Base-by-base conservation (phyloP, 805 yeast genomes). In the Kodamaea restingae region DNA sequence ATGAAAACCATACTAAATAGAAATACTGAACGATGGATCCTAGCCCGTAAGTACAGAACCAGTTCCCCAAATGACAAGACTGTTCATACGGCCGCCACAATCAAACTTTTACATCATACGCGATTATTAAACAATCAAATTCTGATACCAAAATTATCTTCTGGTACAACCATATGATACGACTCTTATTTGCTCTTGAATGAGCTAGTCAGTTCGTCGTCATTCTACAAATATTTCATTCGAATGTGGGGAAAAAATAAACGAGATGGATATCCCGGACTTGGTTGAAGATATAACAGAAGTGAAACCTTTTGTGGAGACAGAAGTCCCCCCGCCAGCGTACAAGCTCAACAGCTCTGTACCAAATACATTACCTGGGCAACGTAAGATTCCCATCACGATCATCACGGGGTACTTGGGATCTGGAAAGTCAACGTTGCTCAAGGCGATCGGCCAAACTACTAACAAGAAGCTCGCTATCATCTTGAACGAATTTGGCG, bases 391-490 rank as follows among this genome's bases (percentile, higher is more conserved):
- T 4, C 98, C 98, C 1, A 79, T 93, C 12, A 88, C 97, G 0
- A 87, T 93, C 11, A 80, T 93, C 27, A 91, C 98, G 0, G 98
- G 98, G 2, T 93, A 90, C 55, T 63, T 93, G 28, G 98, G 98
- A 1, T 83, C 95, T 9, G 98, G 98, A 1, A 93, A 93, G 54
- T 83, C 93, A 10, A 91, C 98, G 0, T 61, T 93, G 34, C 67
- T 93, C 18, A 87, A 86, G 38, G 71, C 73, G 41, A 77, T 93
- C 12, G 88, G 95, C 1, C 28, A 38, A 34, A 76, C 74, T 38
- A 78, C 87, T n/a, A 78, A 75, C 40, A 76, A 79, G 58, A 76
- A 81, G 52, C 73, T 93, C 20, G 98, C 98, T 1, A 87, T 93
- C 6, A 88, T 93, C 10, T 65, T 93, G 52, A 91, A 91, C 62